phyloP scores from a whole-genome alignment of 495 filamentous ascomycete genomes.

The Penicillium cataractarum region DNA sequence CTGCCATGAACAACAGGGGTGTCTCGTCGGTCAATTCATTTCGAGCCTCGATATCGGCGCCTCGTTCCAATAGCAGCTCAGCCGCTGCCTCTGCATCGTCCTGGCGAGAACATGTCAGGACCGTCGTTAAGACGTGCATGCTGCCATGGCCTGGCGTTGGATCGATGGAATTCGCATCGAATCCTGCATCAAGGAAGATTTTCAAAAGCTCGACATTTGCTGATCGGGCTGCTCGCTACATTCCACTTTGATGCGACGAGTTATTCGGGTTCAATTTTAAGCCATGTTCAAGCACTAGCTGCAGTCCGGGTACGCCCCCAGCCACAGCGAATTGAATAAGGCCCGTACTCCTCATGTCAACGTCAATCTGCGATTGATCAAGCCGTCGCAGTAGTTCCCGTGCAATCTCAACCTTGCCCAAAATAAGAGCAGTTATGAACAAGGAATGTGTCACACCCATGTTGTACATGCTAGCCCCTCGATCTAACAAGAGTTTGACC shows the following conservation, averaged over 20 bases:
- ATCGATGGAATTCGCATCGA: neutral
- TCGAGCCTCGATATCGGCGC: neutral
- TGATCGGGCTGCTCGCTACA: neutral
- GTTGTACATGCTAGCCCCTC: no score
- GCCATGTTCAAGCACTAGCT: neutral
- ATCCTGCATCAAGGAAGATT: constrained; percentile 1
- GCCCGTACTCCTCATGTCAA: no score
- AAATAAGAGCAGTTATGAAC: no score
- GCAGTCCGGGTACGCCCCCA: no score
- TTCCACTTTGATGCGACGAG: neutral
- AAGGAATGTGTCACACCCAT: no score
- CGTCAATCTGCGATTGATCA: neutral
- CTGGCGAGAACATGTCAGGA: no score
- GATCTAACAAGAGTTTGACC: no score
- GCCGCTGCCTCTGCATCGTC: neutral
- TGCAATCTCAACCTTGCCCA: no score
- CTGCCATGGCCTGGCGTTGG: neutral
- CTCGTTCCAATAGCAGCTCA: neutral
- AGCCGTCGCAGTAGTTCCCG: neutral
- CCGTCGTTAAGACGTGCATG: neutral
- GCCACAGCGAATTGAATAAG: no score
- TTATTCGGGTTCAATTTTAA: neutral
- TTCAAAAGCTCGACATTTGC: neutral
- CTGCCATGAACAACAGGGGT: neutral
- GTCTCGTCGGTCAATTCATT: neutral